phyloP scores from a whole-genome alignment of 352 stramenopile species.

The Phytophthora nicotianae region DNA sequence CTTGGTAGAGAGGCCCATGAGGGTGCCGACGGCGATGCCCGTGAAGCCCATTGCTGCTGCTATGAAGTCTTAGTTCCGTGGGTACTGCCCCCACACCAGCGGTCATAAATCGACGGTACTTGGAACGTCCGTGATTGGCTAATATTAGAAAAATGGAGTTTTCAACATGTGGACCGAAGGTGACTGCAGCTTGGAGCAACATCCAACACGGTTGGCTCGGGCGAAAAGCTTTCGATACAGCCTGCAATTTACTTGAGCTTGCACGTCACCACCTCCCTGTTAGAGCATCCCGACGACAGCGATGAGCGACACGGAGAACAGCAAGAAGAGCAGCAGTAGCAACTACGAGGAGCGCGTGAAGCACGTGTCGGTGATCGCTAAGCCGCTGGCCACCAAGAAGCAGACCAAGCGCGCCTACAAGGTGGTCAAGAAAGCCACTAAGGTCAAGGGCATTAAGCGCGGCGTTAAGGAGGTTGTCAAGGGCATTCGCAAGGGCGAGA shows the following conservation, averaged over 20 bases:
- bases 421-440: slow-evolving; percentile 94
- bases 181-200: slow-evolving; percentile 28
- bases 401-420: slow-evolving; percentile 94
- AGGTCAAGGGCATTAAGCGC: slow-evolving; percentile 96
- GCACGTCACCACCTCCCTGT: slow-evolving; percentile 17
- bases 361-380: slow-evolving; percentile 92
- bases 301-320: slow-evolving; percentile 79
- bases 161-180: slow-evolving; percentile 25
- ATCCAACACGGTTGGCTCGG: slow-evolving; percentile 35
- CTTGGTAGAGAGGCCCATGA: slow-evolving; percentile 84
- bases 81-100: slow-evolving; percentile 33
- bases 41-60: slow-evolving; percentile 69
- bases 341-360: slow-evolving; percentile 88
- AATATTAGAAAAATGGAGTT: slow-evolving; percentile 3
- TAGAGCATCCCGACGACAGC: slow-evolving; percentile 9
- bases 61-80: slow-evolving; percentile 23
- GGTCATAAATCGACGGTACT: slow-evolving; percentile 25
- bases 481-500: slow-evolving; percentile 96
- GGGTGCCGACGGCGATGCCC: slow-evolving; percentile 66
- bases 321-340: slow-evolving; percentile 49
- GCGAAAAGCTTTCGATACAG: slow-evolving; percentile 22
- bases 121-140: slow-evolving; percentile 12
- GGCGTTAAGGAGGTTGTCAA: slow-evolving; percentile 99
- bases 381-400: slow-evolving; percentile 98
- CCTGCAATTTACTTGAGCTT: slow-evolving; percentile 28